Conservation (phyloP, 129 eudicot genomes). For the Escallonia herrerae region DNA sequence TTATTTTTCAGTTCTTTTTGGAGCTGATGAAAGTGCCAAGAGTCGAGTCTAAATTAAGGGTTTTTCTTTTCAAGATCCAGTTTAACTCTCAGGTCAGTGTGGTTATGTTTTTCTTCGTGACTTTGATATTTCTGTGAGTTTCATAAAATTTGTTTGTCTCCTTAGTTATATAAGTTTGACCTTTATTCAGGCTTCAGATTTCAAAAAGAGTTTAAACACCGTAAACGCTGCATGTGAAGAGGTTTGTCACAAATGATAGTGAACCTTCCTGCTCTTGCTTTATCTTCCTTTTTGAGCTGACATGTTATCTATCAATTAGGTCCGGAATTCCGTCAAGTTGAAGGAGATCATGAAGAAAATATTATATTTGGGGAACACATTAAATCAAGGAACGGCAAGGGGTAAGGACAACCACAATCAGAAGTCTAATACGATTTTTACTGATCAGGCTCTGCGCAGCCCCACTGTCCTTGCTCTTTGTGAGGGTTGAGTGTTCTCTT, state of each 20-base stretch:
- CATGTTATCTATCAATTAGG: constrained; percentile 32
- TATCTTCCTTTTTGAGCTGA: constrained; percentile 11
- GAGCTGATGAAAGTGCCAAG: constrained; percentile 99
- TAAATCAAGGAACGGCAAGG: constrained; percentile 94
- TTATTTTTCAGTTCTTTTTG: constrained; percentile 63
- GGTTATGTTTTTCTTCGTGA: background rate
- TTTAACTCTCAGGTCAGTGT: constrained; percentile 69
- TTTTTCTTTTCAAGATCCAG: constrained; percentile 89
- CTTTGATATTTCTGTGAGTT: constrained; percentile 6
- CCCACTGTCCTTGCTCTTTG: too few relatives aligned
- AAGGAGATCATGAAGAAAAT: constrained; percentile 88
- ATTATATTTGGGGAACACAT: constrained; percentile 69
- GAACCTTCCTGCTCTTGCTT: constrained; percentile 7
- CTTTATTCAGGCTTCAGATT: constrained; percentile 70
- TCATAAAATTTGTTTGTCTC: background rate
- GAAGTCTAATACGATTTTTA: background rate
- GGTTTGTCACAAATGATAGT: constrained; percentile 31
- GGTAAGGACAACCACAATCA: constrained; percentile 32
- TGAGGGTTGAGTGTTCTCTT: too few relatives aligned
- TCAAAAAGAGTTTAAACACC: constrained; percentile 72
- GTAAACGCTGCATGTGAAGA: constrained; percentile 87
- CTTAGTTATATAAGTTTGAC: constrained; percentile 12
- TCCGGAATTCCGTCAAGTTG: constrained; percentile 65
- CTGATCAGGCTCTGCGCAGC: too few relatives aligned
- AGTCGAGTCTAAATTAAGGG: constrained; percentile 87